Base-by-base conservation (phyloP, 176 grass and related monocot species). In the Oryza glumipatula region DNA sequence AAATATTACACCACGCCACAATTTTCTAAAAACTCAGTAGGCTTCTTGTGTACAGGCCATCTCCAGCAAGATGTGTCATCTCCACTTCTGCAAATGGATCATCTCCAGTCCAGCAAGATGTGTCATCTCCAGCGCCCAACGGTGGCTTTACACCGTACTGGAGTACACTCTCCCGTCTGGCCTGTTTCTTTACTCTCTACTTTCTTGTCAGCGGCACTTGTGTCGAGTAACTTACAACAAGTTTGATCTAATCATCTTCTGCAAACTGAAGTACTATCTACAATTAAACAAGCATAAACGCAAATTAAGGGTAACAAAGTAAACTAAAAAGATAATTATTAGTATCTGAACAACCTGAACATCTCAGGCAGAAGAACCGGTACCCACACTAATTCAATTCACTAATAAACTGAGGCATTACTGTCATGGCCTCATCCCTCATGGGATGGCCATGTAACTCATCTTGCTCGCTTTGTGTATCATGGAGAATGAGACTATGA, bases 191-290 rank as follows among this genome's bases (percentile, higher is more conserved):
- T 39, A 39, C 38, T 39, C 6, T 39, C 38, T 39, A 6, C 38
- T 32, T 3, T 32, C 30, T 32, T 32, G 30, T 93, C 12, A 95
- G 79, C 81, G 93, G 76, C 69, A 98, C 85, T 68, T 87, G 86
- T 0, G 88, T 91, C 14, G 85, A 84, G 26, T 85, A 80, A 9
- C 11, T 80, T 21, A 65, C 86, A 23, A 78, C 90, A 61, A 95
- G 78, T 70, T 84, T 72, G 11, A 98, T 92, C 6, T 60, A 70
- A 48, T 98, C 89, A n/a, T 95, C 91, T 80, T 85, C 85, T 3
- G 46, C 89, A 79, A 95, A 95, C 49, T 88, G 65, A 74, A 93
- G 68, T 47, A 95, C 92, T 76, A 98, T 74, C 92, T 93, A 89
- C 49, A 26, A 70, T 60, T 64, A 28, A 83, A 63, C 19, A 81